These are phyloP conservation scores for Pichia pseudocactophila DNA, from an alignment of 805 yeast species.

Conservation along the genomic window DNA sequence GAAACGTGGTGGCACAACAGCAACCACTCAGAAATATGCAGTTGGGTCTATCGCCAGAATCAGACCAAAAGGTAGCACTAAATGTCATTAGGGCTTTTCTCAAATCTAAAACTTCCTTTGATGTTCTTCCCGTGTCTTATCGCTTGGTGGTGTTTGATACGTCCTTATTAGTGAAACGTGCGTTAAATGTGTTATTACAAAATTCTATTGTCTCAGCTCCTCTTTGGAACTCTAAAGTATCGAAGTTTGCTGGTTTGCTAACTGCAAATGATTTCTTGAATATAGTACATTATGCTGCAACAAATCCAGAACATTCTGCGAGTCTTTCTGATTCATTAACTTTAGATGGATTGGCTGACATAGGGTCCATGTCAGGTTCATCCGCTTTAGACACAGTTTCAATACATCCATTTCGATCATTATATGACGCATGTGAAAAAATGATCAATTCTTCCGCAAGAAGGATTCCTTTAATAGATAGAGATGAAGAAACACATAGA, in stretches of 20 bases:
- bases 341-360: conserved; percentile 74
- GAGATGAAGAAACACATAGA: conserved; percentile 83
- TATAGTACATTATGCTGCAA: conserved; percentile 79
- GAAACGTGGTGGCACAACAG: background rate
- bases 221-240: conserved; percentile 83
- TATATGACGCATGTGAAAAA: conserved; percentile 87
- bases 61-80: conserved; percentile 67
- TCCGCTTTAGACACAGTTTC: conserved; percentile 72
- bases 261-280: conserved; percentile 91
- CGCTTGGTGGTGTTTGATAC: conserved; percentile 91
- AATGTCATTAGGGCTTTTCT: conserved; percentile 77
- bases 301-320: conserved; percentile 74
- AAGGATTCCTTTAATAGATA: conserved; percentile 89
- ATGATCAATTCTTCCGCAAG: conserved; percentile 86
- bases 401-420: conserved; percentile 81
- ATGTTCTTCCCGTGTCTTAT: conserved; percentile 92
- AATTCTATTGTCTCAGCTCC: conserved; percentile 96
- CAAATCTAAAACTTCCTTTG: conserved; percentile 88
- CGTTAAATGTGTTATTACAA: conserved; percentile 80
- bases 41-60: conserved; percentile 26
- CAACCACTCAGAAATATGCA: conserved; percentile 1
- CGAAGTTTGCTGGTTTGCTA: conserved; percentile 87
- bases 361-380: conserved; percentile 81
- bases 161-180: conserved; percentile 78
- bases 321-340: conserved; percentile 77